phyloP scores from a whole-genome alignment of 179 eudicot genomes.

The Nepenthes alata region DNA sequence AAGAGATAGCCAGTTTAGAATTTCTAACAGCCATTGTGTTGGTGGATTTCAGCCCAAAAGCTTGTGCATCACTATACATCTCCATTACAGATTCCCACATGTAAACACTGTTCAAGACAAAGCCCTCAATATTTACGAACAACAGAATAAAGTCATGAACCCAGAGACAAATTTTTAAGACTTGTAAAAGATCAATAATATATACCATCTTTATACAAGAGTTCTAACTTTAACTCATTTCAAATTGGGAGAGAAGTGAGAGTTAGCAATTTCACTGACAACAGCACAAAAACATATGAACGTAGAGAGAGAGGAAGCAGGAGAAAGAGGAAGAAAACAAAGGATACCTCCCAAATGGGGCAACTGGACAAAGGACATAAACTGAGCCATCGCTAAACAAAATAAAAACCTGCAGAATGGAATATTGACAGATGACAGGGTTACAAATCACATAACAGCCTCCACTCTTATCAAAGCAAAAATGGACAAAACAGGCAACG shows the following conservation, averaged over 20 bases:
- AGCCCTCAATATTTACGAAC: background rate
- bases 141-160: background rate
- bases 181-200: background rate
- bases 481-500: too few species aligned
- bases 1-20: constrained; percentile 65
- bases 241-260: background rate
- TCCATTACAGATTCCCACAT: constrained; percentile 74
- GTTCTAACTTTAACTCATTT: too few species aligned
- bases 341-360: constrained; percentile 85
- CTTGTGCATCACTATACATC: constrained; percentile 68
- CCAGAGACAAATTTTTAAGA: background rate
- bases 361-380: constrained; percentile 82
- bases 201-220: too few species aligned
- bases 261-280: background rate
- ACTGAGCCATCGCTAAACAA: constrained; percentile 79
- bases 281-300: background rate
- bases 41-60: constrained; percentile 61
- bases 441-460: background rate
- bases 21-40: constrained; percentile 53
- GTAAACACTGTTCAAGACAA: constrained; percentile 42
- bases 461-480: too few species aligned
- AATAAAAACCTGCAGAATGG: constrained; percentile 63
- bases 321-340: background rate
- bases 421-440: constrained; percentile 5
- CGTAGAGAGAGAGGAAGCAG: background rate